phyloP scores from a whole-genome alignment of 495 filamentous ascomycete species.

The Neurospora sp. region DNA sequence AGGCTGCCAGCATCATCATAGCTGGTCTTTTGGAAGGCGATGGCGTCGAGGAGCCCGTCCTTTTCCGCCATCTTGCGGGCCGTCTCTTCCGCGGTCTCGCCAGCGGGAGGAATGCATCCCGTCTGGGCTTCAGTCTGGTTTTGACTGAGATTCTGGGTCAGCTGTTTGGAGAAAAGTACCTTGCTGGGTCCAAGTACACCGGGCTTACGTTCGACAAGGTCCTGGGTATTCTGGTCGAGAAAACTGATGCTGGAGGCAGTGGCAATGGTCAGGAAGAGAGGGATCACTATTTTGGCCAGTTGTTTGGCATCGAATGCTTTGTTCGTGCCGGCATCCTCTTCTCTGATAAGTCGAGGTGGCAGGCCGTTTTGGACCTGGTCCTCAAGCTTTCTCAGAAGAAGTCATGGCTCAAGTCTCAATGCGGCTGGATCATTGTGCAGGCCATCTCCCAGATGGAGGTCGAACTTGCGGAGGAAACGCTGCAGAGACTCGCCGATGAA shows the following conservation, averaged over 20 bases:
- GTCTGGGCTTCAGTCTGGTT: constrained; percentile 84
- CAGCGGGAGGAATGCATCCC: constrained; percentile 79
- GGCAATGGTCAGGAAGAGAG: constrained; percentile 70
- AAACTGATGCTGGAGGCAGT: constrained; percentile 54
- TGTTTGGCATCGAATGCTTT: constrained; percentile 81
- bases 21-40: constrained; percentile 32
- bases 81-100: constrained; percentile 80
- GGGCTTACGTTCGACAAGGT: constrained; percentile 44
- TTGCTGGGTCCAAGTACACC: constrained; percentile 33
- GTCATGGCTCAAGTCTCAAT: constrained; percentile 82
- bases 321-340: constrained; percentile 69
- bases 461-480: constrained; percentile 46
- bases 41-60: constrained; percentile 32
- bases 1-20: constrained; percentile 40
- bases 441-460: constrained; percentile 39
- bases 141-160: constrained; percentile 70
- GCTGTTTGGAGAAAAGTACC: constrained; percentile 39
- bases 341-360: constrained; percentile 47
- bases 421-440: constrained; percentile 59
- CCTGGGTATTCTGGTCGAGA: constrained; percentile 55
- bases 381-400: constrained; percentile 54
- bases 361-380: constrained; percentile 47
- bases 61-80: constrained; percentile 44
- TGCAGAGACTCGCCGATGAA: constrained; percentile 50
- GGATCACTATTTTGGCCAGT: constrained; percentile 71